Evolutionary conservation across 2,329 filamentous ascomycete genomes (phyloP), one percentile per base, ranked within the genome.

Genomic region (Cytospora chrysosperma): DNA sequence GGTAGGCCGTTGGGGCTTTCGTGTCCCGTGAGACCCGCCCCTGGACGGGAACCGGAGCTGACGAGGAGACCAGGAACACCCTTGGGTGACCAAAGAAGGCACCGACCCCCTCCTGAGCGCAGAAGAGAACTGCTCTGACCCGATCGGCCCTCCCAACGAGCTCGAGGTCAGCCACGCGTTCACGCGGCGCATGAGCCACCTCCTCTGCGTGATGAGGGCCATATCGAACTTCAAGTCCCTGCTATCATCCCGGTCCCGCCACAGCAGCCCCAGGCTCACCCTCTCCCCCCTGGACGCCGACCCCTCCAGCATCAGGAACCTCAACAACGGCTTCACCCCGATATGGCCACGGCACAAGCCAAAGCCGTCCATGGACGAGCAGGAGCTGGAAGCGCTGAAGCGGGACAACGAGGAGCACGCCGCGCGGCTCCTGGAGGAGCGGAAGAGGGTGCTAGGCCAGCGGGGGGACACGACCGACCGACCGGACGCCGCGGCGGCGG

Each of bases 141-240:
- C 92, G 19, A 82, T 98, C 34, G 91, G 93, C 66, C 85, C 88
- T 6, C 94, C 94, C 0, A 98, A 94, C 63, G 91, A 95, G 69
- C 88, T 93, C 62, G 95, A 99, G 76, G 85, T 97, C 72, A 92
- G 92, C 70, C 87, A 90, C 67, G 95, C 95, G 17, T 96, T 98
- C 68, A 98, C 95, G 3, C 86, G 86, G 27, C 96, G 93, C 72
- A 93, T 98, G 84, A 88, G 88, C 64, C 89, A 95, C 72, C 82
- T 98, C 2, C 81, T 98, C 63, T 91, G 88, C 59, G 91, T 98
- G 68, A 90, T 98, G 81, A 95, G 92, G 85, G 95, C 93, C 4
- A 94, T 96, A 49, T 88, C 89, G 67, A 91, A 90, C 63, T 97
- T 98, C 80, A 97, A 96, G 74, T 79, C 84, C 57, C 81, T 96